Percentiles rank a stretch among this genome's conserved stretches.
phyloP scores from a whole-genome alignment of 177 flowering plant species.

The Telopea speciosissima region DNA sequence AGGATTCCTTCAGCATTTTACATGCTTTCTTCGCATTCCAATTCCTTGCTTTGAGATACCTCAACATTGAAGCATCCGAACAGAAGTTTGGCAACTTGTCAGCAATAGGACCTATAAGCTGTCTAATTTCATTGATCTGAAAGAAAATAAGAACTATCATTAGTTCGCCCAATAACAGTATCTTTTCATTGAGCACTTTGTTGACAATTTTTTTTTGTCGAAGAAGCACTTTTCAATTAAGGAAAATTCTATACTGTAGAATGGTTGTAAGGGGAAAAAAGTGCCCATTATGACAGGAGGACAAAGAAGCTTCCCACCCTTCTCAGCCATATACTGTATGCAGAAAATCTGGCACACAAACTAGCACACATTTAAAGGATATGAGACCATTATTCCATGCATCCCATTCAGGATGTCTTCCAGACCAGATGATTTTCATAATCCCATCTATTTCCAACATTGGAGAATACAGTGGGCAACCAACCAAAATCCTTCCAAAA shows the following conservation, averaged over 20 bases:
- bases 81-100: constrained; percentile 50
- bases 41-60: constrained; percentile 62
- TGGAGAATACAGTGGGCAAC: background rate
- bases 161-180: background rate
- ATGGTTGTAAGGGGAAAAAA: background rate
- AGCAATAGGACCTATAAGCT: constrained; percentile 42
- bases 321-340: background rate
- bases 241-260: background rate
- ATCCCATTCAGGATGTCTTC: background rate
- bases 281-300: background rate
- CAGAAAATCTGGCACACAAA: no score
- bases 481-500: background rate
- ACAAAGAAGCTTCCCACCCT: background rate
- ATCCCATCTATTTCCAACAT: background rate
- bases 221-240: background rate
- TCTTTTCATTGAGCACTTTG: background rate
- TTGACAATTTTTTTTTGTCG: no score
- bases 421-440: background rate
- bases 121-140: constrained; percentile 68
- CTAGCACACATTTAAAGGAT: background rate
- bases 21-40: constrained; percentile 77
- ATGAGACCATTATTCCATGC: background rate
- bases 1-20: constrained; percentile 66
- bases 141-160: constrained; percentile 5
- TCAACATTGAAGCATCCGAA: constrained; percentile 54